Percentiles rank a stretch among this genome's conserved stretches.
These are phyloP conservation scores for Aspergillus ostianus DNA, from an alignment of 495 filamentous ascomycete species.

Conservation along the genomic window DNA sequence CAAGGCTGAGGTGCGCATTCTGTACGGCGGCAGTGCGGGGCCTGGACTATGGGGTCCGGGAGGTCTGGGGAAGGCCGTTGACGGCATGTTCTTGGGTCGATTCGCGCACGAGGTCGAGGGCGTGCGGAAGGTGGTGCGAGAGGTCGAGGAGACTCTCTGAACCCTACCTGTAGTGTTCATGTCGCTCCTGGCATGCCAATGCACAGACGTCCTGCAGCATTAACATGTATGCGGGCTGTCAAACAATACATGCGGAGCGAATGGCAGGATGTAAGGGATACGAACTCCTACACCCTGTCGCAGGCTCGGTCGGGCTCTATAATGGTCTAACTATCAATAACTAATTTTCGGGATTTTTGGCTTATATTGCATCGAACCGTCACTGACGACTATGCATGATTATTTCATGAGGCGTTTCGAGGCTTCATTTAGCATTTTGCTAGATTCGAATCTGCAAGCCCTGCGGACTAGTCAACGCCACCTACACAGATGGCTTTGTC, in stretches of 20 bases:
- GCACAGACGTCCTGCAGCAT: not conserved
- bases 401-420: not conserved
- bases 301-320: not conserved
- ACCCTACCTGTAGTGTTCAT: not conserved
- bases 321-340: too few relatives aligned
- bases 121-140: constrained; percentile 64
- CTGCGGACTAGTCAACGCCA: not conserved
- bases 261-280: not conserved
- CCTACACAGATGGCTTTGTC: not conserved
- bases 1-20: constrained; percentile 56
- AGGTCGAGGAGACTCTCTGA: constrained; percentile 53
- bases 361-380: not conserved
- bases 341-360: not conserved
- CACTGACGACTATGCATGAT: not conserved
- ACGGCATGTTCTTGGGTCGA: constrained; percentile 78
- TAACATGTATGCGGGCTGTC: not conserved
- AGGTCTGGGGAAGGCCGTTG: constrained; percentile 62
- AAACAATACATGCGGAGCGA: not conserved
- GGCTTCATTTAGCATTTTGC: not conserved
- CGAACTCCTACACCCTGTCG: not conserved
- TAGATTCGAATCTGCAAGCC: not conserved
- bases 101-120: constrained; percentile 75
- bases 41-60: constrained; percentile 65
- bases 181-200: not conserved
- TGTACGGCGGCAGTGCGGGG: constrained; percentile 81